Evolutionary conservation across 2,329 filamentous ascomycete species (phyloP).

Genomic region (Aspergillus sp.): DNA sequence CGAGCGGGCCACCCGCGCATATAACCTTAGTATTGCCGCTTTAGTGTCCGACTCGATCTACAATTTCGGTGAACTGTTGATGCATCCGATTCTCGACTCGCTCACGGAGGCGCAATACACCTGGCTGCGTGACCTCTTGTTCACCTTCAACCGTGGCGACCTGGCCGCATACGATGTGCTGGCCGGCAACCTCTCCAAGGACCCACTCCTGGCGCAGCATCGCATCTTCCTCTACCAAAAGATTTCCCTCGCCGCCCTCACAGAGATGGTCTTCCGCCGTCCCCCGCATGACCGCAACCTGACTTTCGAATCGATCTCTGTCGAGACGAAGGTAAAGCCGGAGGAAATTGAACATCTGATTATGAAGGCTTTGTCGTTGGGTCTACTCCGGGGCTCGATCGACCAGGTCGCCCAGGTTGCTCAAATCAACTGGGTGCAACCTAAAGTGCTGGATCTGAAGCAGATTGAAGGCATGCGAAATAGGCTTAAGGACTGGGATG

Average conservation of each 20-base stretch:
- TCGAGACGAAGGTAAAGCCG: conserved; percentile 84
- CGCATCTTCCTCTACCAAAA: conserved; percentile 86
- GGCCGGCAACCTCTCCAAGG: conserved; percentile 70
- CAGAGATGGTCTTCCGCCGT: conserved; percentile 91
- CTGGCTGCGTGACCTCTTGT: conserved; percentile 93
- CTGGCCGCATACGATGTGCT: conserved; percentile 79
- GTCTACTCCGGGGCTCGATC: conserved; percentile 82
- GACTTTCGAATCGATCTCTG: conserved; percentile 79
- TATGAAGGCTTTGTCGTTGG: conserved; percentile 97
- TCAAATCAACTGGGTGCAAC: conserved; percentile 97
- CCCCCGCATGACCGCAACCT: conserved; percentile 93
- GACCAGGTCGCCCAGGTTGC: conserved; percentile 94
- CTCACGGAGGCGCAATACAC: conserved; percentile 66
- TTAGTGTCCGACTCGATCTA: conserved; percentile 93
- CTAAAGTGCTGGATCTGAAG: conserved; percentile 90
- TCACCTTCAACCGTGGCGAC: conserved; percentile 95
- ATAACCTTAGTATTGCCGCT: conserved; percentile 86
- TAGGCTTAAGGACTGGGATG: conserved; percentile 87
- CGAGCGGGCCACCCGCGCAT: conserved; percentile 77
- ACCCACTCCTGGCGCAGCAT: conserved; percentile 72
- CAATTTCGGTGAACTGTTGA: conserved; percentile 97
- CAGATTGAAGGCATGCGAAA: conserved; percentile 91
- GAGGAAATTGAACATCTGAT: conserved; percentile 96
- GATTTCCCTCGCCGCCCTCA: conserved; percentile 92
- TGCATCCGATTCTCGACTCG: conserved; percentile 90